phyloP scores from a whole-genome alignment of 768 basidiomycete species.

The Tricholoma matsutake region DNA sequence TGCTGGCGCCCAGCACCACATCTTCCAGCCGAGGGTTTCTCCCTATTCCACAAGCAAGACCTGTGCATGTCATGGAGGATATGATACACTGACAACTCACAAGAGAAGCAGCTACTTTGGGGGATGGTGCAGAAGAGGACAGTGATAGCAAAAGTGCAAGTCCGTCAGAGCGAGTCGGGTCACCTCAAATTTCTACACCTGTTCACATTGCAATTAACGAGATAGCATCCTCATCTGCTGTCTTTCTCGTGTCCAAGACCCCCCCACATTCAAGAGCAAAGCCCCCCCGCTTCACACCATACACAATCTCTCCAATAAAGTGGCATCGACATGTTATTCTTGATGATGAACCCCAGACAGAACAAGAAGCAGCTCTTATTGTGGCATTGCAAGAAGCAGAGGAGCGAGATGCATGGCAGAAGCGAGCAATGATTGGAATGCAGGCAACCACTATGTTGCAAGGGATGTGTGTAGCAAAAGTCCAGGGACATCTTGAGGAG shows the following conservation, averaged over 20 bases:
- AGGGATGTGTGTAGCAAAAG: too few species aligned
- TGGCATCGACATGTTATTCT: neutral
- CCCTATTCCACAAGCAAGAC: slow-evolving; percentile 20
- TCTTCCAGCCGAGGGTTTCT: slow-evolving; percentile 10
- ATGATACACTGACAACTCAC: too few species aligned
- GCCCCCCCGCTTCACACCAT: neutral
- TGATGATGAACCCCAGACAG: neutral
- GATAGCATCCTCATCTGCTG: slow-evolving; percentile 4
- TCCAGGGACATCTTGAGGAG: slow-evolving; percentile 13
- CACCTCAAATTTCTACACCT: slow-evolving; percentile 1
- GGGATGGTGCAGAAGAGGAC: too few species aligned
- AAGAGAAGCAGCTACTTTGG: too few species aligned
- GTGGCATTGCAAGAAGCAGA: too few species aligned
- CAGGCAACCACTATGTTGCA: too few species aligned
- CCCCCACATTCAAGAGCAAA: neutral
- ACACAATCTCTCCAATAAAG: slow-evolving; percentile 1
- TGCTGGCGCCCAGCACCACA: slow-evolving; percentile 29
- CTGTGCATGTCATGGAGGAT: slow-evolving; percentile 4
- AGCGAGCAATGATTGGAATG: neutral
- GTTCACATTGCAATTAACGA: neutral
- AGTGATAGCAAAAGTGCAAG: slow-evolving; percentile 3
- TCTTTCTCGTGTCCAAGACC: neutral
- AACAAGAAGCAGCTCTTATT: neutral
- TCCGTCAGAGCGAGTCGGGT: neutral
- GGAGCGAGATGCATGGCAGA: neutral